These are phyloP conservation scores for Daldinia sp. DNA, from an alignment of 2,329 filamentous ascomycete species.

Conservation along the genomic window DNA sequence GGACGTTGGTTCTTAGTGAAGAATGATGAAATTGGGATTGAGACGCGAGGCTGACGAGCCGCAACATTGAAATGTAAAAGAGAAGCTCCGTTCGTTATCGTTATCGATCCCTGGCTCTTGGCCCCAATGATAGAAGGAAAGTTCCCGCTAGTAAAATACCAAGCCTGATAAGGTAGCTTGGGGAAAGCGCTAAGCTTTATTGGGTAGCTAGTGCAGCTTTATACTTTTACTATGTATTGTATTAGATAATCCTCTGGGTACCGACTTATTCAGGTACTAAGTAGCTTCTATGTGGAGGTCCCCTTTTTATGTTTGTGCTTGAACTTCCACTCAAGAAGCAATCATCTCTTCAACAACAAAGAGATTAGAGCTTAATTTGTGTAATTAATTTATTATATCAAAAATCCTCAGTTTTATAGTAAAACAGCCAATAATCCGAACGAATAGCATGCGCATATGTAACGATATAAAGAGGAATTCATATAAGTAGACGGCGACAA, in stretches of 20 bases:
- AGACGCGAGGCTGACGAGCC: conserved; percentile 15
- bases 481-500: not conserved
- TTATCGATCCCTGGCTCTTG: conserved; percentile 9
- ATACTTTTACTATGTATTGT: too few relatives aligned
- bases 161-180: not conserved
- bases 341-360: too few relatives aligned
- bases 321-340: too few relatives aligned
- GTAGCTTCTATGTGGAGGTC: too few relatives aligned
- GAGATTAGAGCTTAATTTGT: too few relatives aligned
- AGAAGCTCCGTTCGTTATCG: conserved; percentile 5
- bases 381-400: too few relatives aligned
- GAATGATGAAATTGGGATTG: conserved; percentile 5
- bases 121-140: not conserved
- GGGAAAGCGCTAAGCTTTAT: not conserved
- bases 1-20: not conserved
- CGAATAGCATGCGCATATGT: not conserved
- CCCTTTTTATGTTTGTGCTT: too few relatives aligned
- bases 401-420: not conserved
- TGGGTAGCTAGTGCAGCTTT: not conserved
- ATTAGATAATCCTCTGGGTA: too few relatives aligned
- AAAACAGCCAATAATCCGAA: not conserved
- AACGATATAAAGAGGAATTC: not conserved
- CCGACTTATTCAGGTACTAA: too few relatives aligned
- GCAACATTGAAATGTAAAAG: conserved; percentile 1
- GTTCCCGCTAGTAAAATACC: not conserved